Base-by-base conservation (phyloP, 495 filamentous ascomycete genomes). In the Xylaria flabelliformis region DNA sequence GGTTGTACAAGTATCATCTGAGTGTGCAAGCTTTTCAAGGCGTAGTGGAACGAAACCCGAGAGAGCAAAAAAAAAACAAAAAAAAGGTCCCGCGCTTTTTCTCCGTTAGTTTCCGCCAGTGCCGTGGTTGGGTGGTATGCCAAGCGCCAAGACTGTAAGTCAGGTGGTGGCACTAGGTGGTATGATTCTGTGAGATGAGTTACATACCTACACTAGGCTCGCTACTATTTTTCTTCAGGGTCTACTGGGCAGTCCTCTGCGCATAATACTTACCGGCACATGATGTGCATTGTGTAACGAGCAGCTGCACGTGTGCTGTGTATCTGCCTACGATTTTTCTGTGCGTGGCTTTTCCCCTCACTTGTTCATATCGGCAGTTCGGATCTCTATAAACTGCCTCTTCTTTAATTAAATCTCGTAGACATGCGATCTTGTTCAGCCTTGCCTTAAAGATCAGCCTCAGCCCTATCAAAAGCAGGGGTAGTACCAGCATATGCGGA, bases 401-500 rank as follows among this genome's bases (percentile, higher is more conserved):
- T 39, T 44, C 39, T 42, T 12, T 44, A 21, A 3, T 4, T 10
- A 36, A 62, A 64, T 64, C 2, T 64, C 39, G 6, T 44, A 17
- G 61, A 44, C 44, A 44, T 9, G 61, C 9, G 12, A 29, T 44
- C 12, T 44, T 64, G 13, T 24, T 44, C 61, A 64, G 61, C 61
- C 61, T 44, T 29, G 39, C 61, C 61, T 44, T 29, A 21, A 64
- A 10, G 21, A 44, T 44, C 39, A 64, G 36, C 61, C 61, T 44
- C 58, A 61, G 58, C 58, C 58, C 58, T 61, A 61, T 8, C 32
- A 41, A 19, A 61, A n/a, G 58, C 58, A 61, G 34, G 32, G 55
- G 58, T n/a, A 39, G 58, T 21, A 39, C 15, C 58, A 61, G 58
- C 58, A 39, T 61, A 32, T 10, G 12, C 19, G 26, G 12, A 36